A percentile compares a stretch with the other conserved stretches of the same genome.
Conservation (phyloP, 2,329 filamentous ascomycete species). For the Colletotrichum melonis region DNA sequence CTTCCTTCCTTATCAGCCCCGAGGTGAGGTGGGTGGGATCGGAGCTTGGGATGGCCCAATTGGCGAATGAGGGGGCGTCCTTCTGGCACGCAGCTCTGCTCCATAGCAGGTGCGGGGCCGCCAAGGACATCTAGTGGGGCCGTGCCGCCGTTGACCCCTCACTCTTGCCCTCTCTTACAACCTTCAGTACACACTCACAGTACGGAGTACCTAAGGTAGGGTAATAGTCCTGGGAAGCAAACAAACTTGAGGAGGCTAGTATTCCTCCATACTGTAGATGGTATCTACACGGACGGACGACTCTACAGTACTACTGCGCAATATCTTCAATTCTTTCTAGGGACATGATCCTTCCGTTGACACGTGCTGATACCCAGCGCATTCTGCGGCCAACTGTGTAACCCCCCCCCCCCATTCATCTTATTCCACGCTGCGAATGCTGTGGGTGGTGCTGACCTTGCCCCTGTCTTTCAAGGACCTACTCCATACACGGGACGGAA, state of each 20-base stretch:
- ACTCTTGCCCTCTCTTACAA: not conserved
- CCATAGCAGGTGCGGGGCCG: constrained; percentile 3
- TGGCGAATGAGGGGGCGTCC: constrained; percentile 24
- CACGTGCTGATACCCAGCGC: constrained; percentile 22
- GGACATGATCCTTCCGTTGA: not conserved
- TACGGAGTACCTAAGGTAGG: too few species aligned
- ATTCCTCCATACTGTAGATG: too few species aligned
- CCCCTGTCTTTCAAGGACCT: not conserved
- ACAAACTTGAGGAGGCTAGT: too few species aligned
- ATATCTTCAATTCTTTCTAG: too few species aligned
- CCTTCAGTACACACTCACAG: too few species aligned
- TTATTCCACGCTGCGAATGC: not conserved
- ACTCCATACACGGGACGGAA: not conserved
- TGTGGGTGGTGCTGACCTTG: not conserved
- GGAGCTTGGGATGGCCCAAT: constrained; percentile 12
- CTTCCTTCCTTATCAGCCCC: constrained; percentile 25
- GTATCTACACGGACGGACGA: too few species aligned
- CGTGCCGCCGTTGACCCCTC: constrained; percentile 5
- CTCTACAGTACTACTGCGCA: too few species aligned
- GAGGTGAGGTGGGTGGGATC: not conserved
- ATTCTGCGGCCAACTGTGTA: not conserved
- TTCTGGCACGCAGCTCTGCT: constrained; percentile 7
- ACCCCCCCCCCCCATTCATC: not conserved
- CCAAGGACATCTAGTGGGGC: constrained; percentile 2
- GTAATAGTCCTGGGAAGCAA: too few species aligned